Evolutionary conservation across 2,329 filamentous ascomycete species (phyloP), one percentile per base, ranked within the genome.

Genomic region (Aureobasidium sp.): DNA sequence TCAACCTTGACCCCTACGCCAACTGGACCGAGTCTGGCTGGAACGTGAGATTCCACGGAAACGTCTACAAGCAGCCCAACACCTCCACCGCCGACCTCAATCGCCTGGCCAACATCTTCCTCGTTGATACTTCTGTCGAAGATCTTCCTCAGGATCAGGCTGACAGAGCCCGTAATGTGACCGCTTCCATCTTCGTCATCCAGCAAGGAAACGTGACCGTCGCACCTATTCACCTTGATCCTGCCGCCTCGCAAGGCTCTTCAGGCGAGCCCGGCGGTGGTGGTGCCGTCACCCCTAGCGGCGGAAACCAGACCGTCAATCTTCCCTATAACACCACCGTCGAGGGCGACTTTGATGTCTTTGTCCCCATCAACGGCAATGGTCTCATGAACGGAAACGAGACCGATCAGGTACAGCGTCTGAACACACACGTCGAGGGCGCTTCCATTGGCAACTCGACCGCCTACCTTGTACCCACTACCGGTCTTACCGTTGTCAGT

Each of bases 11-110:
- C 13, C 78, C 77, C 2, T 79, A 78, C 10, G 89, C 80, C n/a
- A 92, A 92, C 65, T 92, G 87, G 85, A 91, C 89, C 1, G 78
- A 85, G n/a, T 74, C 84, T 62, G 87, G 87, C 37, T 92, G 89
- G 89, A 90, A 86, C 64, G 80, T 91, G 3, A 81, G 88, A 32
- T 83, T 91, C 64, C 89, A 88, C 66, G 89, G 89, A 66, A 91
- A 91, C 68, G 85, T 91, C n/a, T 92, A 86, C 79, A 91, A 91
- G 72, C 82, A 88, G 64, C 89, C 89, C 1, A 82, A 89, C 63
- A 85, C 88, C 37, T 82, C 81, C 1, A 78, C 84, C 66, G 76
- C 78, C 36, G 88, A 84, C 66, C 76, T 92, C 48, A 81, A 92
- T 66, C 78, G 85, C 41, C 77, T 91, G 3, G 86, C 88, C 62